Percentiles rank a stretch among this genome's conserved stretches.
phyloP scores from a whole-genome alignment of 148 eudicot species.

The Agrostemma githago region DNA sequence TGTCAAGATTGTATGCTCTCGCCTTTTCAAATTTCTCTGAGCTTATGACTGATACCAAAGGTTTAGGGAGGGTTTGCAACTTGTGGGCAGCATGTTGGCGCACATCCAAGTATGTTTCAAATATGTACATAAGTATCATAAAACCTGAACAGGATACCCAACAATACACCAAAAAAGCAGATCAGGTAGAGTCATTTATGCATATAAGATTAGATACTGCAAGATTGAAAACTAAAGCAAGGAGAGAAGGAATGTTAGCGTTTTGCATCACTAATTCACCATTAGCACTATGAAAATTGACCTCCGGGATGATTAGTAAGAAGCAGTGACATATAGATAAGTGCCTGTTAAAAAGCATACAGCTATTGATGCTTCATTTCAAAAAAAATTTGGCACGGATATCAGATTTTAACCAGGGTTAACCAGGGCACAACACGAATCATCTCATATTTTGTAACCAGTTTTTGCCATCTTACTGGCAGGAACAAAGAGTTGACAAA shows the following conservation, averaged over 20 bases:
- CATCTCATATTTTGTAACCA: not conserved
- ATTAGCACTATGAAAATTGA: constrained; percentile 1
- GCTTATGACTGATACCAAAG: constrained; percentile 82
- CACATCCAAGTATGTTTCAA: constrained; percentile 82
- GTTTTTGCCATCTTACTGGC: not conserved
- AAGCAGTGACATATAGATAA: not conserved
- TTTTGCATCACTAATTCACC: constrained; percentile 8
- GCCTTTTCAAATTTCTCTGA: constrained; percentile 90
- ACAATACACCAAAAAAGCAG: not conserved
- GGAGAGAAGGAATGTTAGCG: not conserved
- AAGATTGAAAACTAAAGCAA: not conserved
- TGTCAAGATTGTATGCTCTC: constrained; percentile 92
- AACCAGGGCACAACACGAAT: not conserved
- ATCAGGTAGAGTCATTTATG: not conserved
- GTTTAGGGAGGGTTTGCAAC: constrained; percentile 75
- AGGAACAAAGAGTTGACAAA: not conserved
- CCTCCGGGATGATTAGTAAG: not conserved
- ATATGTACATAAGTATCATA: constrained; percentile 83
- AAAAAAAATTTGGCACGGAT: not conserved
- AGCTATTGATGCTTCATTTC: not conserved
- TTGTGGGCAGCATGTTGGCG: constrained; percentile 85
- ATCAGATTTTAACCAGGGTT: not conserved
- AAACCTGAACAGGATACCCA: constrained; percentile 47
- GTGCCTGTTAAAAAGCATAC: not conserved
- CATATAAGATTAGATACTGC: constrained; percentile 1